phyloP scores from a whole-genome alignment of 2,329 filamentous ascomycete genomes.

The Exophiala sp. region DNA sequence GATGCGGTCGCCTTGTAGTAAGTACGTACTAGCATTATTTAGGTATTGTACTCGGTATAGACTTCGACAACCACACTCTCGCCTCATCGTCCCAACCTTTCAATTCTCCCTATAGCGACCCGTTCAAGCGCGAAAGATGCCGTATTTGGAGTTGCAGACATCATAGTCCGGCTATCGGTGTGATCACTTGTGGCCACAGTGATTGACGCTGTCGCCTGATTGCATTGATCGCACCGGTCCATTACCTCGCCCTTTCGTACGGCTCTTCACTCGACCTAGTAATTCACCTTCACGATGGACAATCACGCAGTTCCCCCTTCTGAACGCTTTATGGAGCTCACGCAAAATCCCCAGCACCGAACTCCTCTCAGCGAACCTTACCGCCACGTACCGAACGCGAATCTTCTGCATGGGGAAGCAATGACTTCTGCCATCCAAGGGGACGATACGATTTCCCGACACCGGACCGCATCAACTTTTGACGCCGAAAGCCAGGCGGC shows the following conservation, averaged over 20 bases:
- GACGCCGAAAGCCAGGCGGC: constrained; percentile 50
- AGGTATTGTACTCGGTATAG: too few relatives aligned
- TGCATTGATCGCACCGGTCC: not conserved
- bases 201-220: not conserved
- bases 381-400: constrained; percentile 14
- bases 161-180: too few relatives aligned
- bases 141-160: too few relatives aligned
- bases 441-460: constrained; percentile 22
- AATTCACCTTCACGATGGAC: not conserved
- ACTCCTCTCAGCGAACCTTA: constrained; percentile 2
- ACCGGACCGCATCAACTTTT: constrained; percentile 26
- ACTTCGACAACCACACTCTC: too few relatives aligned
- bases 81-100: too few relatives aligned
- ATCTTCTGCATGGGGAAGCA: constrained; percentile 24
- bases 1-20: too few relatives aligned
- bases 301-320: constrained; percentile 8
- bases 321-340: constrained; percentile 23
- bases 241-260: not conserved
- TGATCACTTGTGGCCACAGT: too few relatives aligned
- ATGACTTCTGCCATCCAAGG: constrained; percentile 24
- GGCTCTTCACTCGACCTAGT: not conserved
- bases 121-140: too few relatives aligned
- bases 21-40: too few relatives aligned
- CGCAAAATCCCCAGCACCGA: constrained; percentile 19
- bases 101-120: too few relatives aligned